phyloP scores from a whole-genome alignment of 2,329 filamentous ascomycete genomes.

The Sporothrix schenckii region DNA sequence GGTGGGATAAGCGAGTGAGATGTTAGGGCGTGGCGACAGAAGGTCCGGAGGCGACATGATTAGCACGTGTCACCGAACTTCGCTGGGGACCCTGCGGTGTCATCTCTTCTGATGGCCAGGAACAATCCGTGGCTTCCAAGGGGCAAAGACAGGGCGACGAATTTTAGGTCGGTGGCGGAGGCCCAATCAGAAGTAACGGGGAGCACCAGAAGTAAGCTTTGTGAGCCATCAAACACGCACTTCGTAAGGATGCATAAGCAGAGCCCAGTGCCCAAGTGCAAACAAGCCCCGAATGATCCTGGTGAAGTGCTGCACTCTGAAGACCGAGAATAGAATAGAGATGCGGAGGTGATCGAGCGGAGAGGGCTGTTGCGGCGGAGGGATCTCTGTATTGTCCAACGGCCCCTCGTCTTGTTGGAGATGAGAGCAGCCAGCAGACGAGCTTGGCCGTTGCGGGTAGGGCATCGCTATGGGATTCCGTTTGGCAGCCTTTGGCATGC shows the following conservation, averaged over 20 bases:
- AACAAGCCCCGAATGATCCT: conserved; percentile 4
- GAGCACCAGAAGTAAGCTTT: background rate
- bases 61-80: conserved; percentile 30
- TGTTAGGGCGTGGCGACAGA: conserved; percentile 1
- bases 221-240: background rate
- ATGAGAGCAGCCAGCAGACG: background rate
- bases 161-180: conserved; percentile 3
- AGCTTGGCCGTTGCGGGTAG: background rate
- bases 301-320: conserved; percentile 3
- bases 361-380: background rate
- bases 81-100: background rate
- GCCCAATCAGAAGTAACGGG: background rate
- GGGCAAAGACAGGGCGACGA: background rate
- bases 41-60: conserved; percentile 7
- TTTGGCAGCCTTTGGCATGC: no score
- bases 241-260: conserved; percentile 8
- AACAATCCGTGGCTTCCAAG: conserved; percentile 19
- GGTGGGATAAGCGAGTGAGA: conserved; percentile 10
- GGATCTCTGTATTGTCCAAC: background rate
- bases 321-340: background rate
- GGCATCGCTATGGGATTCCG: background rate
- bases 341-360: conserved; percentile 8
- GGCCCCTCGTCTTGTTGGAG: background rate
- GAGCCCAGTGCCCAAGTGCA: background rate
- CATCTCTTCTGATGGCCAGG: conserved; percentile 16